A percentile compares a stretch with the other conserved stretches of the same genome.
These are phyloP conservation scores for Rosellinia necatrix DNA, from an alignment of 2,329 filamentous ascomycete genomes.

Conservation along the genomic window DNA sequence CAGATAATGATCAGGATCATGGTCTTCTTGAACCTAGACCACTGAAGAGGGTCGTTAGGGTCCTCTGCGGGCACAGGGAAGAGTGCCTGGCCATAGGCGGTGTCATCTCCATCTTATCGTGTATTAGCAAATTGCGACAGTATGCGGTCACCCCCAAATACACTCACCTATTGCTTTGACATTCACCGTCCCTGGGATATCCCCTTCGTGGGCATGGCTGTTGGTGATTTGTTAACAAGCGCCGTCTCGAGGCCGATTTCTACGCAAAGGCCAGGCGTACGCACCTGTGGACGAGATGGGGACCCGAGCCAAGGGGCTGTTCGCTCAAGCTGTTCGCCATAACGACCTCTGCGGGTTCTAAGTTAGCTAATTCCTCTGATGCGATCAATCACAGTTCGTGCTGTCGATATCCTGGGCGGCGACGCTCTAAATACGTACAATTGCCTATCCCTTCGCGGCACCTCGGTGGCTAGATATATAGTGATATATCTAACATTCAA, in stretches of 20 bases:
- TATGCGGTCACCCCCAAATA: background rate
- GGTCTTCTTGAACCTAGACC: conserved; percentile 58
- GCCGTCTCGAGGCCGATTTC: background rate
- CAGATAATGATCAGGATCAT: conserved; percentile 59
- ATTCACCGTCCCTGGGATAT: conserved; percentile 61
- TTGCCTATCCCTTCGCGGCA: too few species aligned
- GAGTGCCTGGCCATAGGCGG: conserved; percentile 62
- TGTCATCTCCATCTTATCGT: conserved; percentile 59
- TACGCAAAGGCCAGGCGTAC: background rate
- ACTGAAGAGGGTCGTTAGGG: conserved; percentile 60
- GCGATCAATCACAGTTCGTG: background rate
- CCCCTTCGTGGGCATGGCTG: conserved; percentile 58
- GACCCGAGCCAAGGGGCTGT: background rate
- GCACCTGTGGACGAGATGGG: conserved; percentile 19
- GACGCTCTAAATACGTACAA: background rate
- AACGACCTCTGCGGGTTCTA: background rate
- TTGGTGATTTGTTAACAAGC: background rate
- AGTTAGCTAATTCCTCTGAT: background rate
- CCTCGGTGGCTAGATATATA: background rate
- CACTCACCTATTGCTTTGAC: conserved; percentile 44
- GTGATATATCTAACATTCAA: background rate
- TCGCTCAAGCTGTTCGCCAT: conserved; percentile 8
- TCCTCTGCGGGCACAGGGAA: conserved; percentile 65
- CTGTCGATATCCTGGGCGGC: background rate
- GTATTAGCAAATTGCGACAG: background rate